Evolutionary conservation across 371 early-diverging fungal species (phyloP).

Genomic region (Entomophthora muscae): DNA sequence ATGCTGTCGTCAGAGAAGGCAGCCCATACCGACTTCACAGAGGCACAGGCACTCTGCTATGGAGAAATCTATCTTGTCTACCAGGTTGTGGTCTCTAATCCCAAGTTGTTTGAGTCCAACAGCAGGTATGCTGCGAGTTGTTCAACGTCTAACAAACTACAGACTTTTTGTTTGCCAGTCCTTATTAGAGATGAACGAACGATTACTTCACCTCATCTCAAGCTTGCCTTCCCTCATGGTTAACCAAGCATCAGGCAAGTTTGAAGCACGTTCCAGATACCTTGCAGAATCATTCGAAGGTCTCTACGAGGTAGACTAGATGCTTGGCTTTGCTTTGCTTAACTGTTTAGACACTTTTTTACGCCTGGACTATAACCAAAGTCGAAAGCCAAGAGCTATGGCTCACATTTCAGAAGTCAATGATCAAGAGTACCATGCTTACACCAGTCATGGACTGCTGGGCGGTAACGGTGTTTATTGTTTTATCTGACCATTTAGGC

Average conservation of each 20-base stretch:
- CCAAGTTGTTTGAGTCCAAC: background rate
- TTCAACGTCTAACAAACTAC: background rate
- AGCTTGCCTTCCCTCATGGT: background rate
- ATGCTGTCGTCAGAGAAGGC: too few species aligned
- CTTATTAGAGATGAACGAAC: slow-evolving; percentile 6
- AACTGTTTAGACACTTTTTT: background rate
- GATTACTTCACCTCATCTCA: background rate
- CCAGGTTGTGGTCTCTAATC: background rate
- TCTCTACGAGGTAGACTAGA: background rate
- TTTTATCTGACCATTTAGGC: background rate
- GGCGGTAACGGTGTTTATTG: background rate
- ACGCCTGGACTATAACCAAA: slow-evolving; percentile 3
- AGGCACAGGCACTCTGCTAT: background rate
- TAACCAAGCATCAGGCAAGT: background rate
- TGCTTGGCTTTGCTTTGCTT: background rate
- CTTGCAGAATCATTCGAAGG: background rate
- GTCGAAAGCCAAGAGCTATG: background rate
- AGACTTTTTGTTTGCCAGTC: background rate
- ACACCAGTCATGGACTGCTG: background rate
- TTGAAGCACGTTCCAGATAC: background rate
- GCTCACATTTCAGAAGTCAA: background rate
- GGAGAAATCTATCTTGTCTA: background rate
- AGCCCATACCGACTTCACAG: background rate
- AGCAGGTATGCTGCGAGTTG: background rate
- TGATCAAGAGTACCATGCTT: background rate